Conservation (phyloP, 768 basidiomycete genomes). For the Suillus discolor region DNA sequence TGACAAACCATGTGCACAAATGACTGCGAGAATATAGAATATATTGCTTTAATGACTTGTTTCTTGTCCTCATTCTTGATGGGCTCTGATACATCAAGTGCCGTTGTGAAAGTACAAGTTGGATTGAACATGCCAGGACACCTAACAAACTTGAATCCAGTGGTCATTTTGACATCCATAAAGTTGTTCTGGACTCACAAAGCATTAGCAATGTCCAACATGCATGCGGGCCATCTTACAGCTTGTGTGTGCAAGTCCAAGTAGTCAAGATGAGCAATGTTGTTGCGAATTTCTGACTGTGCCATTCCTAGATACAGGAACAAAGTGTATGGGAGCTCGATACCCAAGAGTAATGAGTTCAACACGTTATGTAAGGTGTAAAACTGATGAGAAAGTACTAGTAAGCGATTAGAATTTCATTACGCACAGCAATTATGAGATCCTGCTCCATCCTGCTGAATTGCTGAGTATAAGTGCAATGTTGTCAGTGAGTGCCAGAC, state of each 20-base stretch:
- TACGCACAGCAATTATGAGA: neutral
- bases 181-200: neutral
- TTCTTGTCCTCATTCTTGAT: neutral
- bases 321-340: neutral
- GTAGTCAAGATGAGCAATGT: neutral
- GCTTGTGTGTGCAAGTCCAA: neutral
- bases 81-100: neutral
- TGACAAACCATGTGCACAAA: neutral
- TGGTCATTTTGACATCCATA: neutral
- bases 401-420: neutral
- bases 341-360: neutral
- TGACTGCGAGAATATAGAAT: neutral
- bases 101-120: neutral
- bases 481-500: neutral
- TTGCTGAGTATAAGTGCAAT: neutral
- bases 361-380: neutral
- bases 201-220: neutral
- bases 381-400: neutral
- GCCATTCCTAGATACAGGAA: neutral
- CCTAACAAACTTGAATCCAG: neutral
- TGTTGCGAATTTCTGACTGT: neutral
- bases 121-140: neutral
- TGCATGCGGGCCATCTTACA: neutral
- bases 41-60: neutral
- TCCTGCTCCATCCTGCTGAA: neutral